Percentiles rank a stretch among this genome's conserved stretches.
These are phyloP conservation scores for Zalaria sp. DNA, from an alignment of 2,329 filamentous ascomycete species.

Conservation along the genomic window DNA sequence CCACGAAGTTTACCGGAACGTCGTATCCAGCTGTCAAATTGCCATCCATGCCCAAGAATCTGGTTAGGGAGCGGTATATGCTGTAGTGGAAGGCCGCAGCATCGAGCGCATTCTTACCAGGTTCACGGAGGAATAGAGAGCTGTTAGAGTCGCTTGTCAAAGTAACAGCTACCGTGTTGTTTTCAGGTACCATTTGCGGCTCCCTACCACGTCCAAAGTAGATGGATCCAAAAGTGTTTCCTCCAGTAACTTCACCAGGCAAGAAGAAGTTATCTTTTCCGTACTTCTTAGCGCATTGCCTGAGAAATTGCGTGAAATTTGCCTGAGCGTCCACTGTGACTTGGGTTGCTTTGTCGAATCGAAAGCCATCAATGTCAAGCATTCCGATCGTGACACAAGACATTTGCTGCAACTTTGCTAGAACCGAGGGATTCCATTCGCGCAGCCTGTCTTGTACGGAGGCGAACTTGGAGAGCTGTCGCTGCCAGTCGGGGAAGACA, in stretches of 20 bases:
- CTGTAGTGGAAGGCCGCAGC: constrained; percentile 50
- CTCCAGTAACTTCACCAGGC: constrained; percentile 48
- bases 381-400: constrained; percentile 49
- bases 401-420: constrained; percentile 43
- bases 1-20: constrained; percentile 37
- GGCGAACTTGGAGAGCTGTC: constrained; percentile 51
- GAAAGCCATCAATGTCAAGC: constrained; percentile 53
- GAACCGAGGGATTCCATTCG: constrained; percentile 47
- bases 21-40: constrained; percentile 30
- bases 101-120: constrained; percentile 41
- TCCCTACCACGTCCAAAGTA: constrained; percentile 50
- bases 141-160: constrained; percentile 26
- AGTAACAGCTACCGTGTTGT: constrained; percentile 31
- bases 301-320: constrained; percentile 41
- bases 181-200: constrained; percentile 36
- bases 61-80: constrained; percentile 46
- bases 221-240: constrained; percentile 45
- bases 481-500: constrained; percentile 47
- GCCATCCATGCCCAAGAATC: constrained; percentile 47
- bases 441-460: constrained; percentile 53
- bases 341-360: constrained; percentile 53
- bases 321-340: constrained; percentile 47
- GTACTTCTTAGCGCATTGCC: constrained; percentile 40
- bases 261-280: constrained; percentile 52
- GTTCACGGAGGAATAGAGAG: constrained; percentile 34